Base-by-base conservation (phyloP, 2,329 filamentous ascomycete species). In the Nigrograna mackinnonii region DNA sequence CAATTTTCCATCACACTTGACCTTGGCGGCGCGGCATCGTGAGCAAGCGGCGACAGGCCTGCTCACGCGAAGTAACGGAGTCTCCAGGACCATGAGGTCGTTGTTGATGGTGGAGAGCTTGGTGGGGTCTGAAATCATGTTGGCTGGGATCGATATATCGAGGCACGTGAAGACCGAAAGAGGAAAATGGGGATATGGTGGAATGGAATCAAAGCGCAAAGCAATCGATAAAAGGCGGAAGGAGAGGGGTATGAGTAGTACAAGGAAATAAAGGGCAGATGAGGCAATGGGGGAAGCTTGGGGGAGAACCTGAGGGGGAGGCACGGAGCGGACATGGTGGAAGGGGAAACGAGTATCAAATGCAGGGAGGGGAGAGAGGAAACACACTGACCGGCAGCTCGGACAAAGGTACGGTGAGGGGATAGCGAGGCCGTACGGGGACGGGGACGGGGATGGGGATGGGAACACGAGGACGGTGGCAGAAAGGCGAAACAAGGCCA, bases 1-100 rank as follows among this genome's bases (percentile, higher is more conserved):
- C 26, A 97, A 76, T 69, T 96, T 96, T 48, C 94, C 92, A 72
- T 97, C 94, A 62, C 94, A 99, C 83, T 95, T 96, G 66, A 97
- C 91, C 74, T 99, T 99, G 40, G 92, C 91, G 47, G 86, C 83
- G 47, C 94, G 89, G 74, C 88, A 92, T 76, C 87, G 79, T 45
- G 87, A 88, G 66, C 88, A 92, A 18, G 88, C 88, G 41, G 87
- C 87, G 37, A 90, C 87, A 4, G 88, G 87, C 49, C 88, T 79
- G 62, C 86, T 91, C 50, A 92, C 88, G 57, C 84, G 80, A 56
- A 89, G 72, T 39, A 85, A 69, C 16, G 84, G 84, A 22, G 82
- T 75, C 36, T 78, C 73, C 37, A 77, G 61, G 46, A 72, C 70
- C 73, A 76, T 76, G 43, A 64, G 57, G 50, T 50, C 47, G 44